Evolutionary conservation across 352 stramenopile genomes (phyloP).

Genomic region (Globisporangium alternatum): DNA sequence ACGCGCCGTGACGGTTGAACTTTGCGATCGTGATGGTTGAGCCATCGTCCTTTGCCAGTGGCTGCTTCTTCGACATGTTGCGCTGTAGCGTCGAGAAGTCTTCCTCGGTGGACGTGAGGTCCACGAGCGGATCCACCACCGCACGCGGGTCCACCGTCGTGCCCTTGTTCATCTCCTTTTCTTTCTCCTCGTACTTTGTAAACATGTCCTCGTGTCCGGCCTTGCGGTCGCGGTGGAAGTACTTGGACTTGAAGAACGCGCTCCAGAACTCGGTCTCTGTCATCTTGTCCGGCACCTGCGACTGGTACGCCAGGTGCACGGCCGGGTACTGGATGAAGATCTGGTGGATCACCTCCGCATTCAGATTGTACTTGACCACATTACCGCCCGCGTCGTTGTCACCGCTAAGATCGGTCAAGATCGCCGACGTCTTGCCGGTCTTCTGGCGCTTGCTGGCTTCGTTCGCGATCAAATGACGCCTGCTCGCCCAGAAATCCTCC

Average conservation of each 20-base stretch:
- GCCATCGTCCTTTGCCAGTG: conserved; percentile 42
- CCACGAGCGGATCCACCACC: conserved; percentile 73
- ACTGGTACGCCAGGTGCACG: conserved; percentile 82
- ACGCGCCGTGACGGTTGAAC: conserved; percentile 83
- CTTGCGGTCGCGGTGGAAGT: conserved; percentile 85
- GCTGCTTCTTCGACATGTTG: conserved; percentile 19
- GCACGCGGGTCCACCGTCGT: conserved; percentile 53
- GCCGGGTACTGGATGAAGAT: conserved; percentile 89
- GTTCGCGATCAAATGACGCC: conserved; percentile 76
- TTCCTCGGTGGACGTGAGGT: conserved; percentile 70
- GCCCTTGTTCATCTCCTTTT: conserved; percentile 48
- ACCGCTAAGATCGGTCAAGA: conserved; percentile 73
- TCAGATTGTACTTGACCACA: conserved; percentile 89
- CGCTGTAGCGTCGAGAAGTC: conserved; percentile 45
- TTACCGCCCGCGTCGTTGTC: conserved; percentile 71
- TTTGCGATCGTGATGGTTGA: conserved; percentile 78
- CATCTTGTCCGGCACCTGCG: conserved; percentile 86
- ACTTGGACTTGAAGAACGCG: conserved; percentile 89
- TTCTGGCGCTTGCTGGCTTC: conserved; percentile 86
- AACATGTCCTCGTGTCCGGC: conserved; percentile 83
- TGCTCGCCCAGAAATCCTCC: conserved; percentile 84
- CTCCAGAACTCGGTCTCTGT: conserved; percentile 88
- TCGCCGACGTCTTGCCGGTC: conserved; percentile 79
- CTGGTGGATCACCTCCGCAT: conserved; percentile 87
- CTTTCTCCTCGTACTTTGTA: conserved; percentile 81